phyloP scores from a whole-genome alignment of 495 filamentous ascomycete genomes.

The Acidiella bohemica region DNA sequence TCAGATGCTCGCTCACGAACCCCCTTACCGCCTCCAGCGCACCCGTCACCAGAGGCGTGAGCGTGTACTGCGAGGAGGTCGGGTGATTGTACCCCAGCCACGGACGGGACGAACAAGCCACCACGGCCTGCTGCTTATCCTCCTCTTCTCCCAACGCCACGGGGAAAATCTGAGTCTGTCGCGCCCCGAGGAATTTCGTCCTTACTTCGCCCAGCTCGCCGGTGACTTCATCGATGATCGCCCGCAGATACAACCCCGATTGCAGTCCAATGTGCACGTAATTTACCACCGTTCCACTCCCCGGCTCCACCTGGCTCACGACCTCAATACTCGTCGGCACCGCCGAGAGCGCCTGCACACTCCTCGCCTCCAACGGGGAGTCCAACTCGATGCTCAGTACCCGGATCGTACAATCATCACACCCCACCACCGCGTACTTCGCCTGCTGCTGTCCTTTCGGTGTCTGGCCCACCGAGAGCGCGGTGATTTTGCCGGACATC shows the following conservation, averaged over 20 bases:
- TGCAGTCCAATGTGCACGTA: constrained; percentile 92
- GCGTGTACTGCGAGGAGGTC: constrained; percentile 69
- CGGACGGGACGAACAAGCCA: constrained; percentile 78
- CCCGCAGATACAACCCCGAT: constrained; percentile 88
- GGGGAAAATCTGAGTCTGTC: constrained; percentile 66
- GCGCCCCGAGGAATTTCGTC: constrained; percentile 84
- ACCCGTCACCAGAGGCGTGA: constrained; percentile 78
- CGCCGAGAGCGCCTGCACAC: constrained; percentile 82
- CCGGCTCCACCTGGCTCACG: constrained; percentile 88
- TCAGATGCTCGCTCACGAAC: constrained; percentile 71
- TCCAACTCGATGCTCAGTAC: constrained; percentile 85
- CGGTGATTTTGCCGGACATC: constrained; percentile 92
- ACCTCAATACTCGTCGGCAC: constrained; percentile 82
- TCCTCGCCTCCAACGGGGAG: constrained; percentile 77
- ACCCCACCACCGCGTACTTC: constrained; percentile 87
- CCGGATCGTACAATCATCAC: constrained; percentile 88
- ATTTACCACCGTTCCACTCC: constrained; percentile 59
- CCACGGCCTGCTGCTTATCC: constrained; percentile 44
- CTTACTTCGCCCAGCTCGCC: constrained; percentile 89
- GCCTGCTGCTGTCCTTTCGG: constrained; percentile 76
- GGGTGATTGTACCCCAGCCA: constrained; percentile 88
- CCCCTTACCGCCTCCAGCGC: constrained; percentile 91
- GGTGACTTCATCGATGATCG: constrained; percentile 83
- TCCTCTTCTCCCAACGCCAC: constrained; percentile 50
- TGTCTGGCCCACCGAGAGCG: constrained; percentile 82